These are phyloP conservation scores for Metarhizium humberi DNA, from an alignment of 2,329 filamentous ascomycete species.

Conservation along the genomic window DNA sequence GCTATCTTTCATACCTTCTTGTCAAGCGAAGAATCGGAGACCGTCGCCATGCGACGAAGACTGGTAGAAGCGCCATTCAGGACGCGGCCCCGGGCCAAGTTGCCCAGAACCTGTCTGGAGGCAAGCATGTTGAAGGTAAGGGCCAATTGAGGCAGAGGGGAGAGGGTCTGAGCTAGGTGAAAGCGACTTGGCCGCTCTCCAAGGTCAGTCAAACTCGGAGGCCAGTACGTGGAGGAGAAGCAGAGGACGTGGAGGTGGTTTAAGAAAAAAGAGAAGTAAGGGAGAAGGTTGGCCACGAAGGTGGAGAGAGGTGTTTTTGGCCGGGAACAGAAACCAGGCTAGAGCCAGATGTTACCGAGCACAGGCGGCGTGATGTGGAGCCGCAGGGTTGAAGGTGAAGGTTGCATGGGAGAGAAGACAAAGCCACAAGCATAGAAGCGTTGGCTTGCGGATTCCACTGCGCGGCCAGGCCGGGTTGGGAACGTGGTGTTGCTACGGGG, in stretches of 20 bases:
- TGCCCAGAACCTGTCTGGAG: constrained; percentile 61
- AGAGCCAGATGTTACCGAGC: constrained; percentile 11
- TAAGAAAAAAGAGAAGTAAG: constrained; percentile 15
- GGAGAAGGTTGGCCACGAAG: constrained; percentile 7
- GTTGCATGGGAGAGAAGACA: not conserved
- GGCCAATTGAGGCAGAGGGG: constrained; percentile 23
- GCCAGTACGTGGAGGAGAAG: constrained; percentile 5
- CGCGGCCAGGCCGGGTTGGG: not conserved
- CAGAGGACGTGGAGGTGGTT: constrained; percentile 4
- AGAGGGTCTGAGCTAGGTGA: constrained; percentile 16
- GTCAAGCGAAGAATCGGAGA: constrained; percentile 76
- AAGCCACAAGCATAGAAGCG: not conserved
- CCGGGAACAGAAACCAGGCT: constrained; percentile 6
- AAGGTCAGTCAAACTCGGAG: constrained; percentile 8
- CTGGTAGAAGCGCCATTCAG: constrained; percentile 46
- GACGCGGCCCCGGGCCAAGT: constrained; percentile 51
- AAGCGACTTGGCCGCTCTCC: constrained; percentile 13
- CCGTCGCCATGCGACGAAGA: constrained; percentile 71
- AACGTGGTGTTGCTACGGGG: not conserved
- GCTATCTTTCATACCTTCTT: constrained; percentile 56
- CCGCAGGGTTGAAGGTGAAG: not conserved
- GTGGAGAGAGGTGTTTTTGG: constrained; percentile 20
- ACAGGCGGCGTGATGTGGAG: constrained; percentile 6
- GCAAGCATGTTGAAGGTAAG: constrained; percentile 50
- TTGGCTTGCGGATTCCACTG: not conserved